Conservation (phyloP, 352 stramenopile genomes). For the Pythium dissotocum region DNA sequence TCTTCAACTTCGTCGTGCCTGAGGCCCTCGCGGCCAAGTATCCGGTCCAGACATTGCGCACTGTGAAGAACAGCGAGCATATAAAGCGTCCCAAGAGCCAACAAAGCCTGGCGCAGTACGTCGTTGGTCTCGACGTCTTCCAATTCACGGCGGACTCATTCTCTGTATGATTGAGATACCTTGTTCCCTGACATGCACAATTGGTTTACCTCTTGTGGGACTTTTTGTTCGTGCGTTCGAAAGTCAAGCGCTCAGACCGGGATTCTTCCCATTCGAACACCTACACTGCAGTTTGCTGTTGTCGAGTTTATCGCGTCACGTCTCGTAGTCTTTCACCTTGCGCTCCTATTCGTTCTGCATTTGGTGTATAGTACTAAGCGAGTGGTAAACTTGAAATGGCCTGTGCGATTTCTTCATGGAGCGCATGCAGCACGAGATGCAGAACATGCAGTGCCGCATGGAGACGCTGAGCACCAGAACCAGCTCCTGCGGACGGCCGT, state of each 20-base stretch:
- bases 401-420: constrained; percentile 28
- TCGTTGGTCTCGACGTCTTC: not conserved
- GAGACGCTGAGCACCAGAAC: constrained; percentile 57
- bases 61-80: not conserved
- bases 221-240: too few species aligned
- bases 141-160: not conserved
- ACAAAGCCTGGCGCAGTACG: not conserved
- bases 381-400: too few species aligned
- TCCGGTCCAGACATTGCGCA: not conserved
- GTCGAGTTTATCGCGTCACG: too few species aligned
- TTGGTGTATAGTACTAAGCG: too few species aligned
- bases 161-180: too few species aligned
- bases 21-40: not conserved
- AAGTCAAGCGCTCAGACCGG: too few species aligned
- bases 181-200: too few species aligned
- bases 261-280: too few species aligned
- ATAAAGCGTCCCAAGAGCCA: not conserved
- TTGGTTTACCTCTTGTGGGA: too few species aligned
- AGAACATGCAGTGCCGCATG: constrained; percentile 43
- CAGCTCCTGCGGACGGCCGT: constrained; percentile 45
- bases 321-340: too few species aligned
- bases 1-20: not conserved
- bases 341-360: too few species aligned
- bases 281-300: too few species aligned
- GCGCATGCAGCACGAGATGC: constrained; percentile 53